Percentiles rank a stretch among this genome's conserved stretches.
phyloP scores from a whole-genome alignment of 768 basidiomycete species.

The Gymnopilus dilepis region DNA sequence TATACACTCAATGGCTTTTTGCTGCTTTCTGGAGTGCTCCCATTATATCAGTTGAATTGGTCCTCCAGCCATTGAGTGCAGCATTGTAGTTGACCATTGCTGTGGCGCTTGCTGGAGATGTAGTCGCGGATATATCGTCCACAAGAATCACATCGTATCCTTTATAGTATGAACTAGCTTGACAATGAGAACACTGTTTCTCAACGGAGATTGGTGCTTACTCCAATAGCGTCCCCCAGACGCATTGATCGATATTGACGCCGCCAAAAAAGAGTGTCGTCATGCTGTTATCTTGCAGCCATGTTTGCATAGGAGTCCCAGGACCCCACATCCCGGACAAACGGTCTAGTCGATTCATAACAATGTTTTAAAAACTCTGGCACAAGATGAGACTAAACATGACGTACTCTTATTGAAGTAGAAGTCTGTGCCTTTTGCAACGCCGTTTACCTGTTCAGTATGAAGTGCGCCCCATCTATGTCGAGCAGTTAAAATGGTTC shows the following conservation, averaged over 20 bases:
- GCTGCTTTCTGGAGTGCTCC: conserved; percentile 22
- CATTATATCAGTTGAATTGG: conserved; percentile 35
- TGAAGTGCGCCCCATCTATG: conserved; percentile 32
- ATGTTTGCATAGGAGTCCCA: conserved; percentile 39
- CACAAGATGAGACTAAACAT: neutral
- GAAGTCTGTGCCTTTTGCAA: conserved; percentile 37
- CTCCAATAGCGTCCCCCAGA: conserved; percentile 39
- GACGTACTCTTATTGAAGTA: conserved; percentile 40
- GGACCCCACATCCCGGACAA: conserved; percentile 40
- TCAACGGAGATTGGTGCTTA: conserved; percentile 15
- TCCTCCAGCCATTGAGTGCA: conserved; percentile 33
- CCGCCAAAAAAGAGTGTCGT: conserved; percentile 40
- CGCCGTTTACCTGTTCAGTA: conserved; percentile 33
- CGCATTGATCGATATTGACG: conserved; percentile 41
- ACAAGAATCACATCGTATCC: conserved; percentile 40
- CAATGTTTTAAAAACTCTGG: neutral
- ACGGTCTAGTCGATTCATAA: conserved; percentile 26
- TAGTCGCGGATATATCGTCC: conserved; percentile 39
- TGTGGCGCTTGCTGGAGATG: conserved; percentile 34
- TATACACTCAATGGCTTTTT: neutral
- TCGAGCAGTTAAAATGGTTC: neutral
- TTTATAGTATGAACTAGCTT: conserved; percentile 40
- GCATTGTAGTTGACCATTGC: conserved; percentile 39
- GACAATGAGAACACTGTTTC: too few species aligned
- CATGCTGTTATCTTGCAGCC: conserved; percentile 38